Conservation (phyloP, 805 yeast species). For the Teunomyces aglyptinius region DNA sequence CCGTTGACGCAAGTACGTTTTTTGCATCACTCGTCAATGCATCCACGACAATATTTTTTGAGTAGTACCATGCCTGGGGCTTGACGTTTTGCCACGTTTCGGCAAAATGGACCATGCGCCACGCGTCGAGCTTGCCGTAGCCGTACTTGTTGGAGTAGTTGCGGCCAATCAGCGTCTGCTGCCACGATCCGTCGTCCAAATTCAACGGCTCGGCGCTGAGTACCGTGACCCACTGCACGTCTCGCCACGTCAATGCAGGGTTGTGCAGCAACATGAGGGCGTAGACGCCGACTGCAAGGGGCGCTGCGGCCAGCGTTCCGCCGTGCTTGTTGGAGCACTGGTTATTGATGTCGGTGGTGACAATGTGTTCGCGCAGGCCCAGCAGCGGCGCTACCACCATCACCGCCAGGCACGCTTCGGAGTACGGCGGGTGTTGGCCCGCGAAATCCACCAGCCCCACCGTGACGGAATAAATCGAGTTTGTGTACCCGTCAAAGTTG, state of each 20-base stretch:
- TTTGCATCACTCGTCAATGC: constrained; percentile 8
- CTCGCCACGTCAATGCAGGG: constrained; percentile 93
- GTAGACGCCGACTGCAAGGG: constrained; percentile 94
- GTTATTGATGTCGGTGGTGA: constrained; percentile 75
- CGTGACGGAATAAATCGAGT: constrained; percentile 90
- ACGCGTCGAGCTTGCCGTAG: constrained; percentile 88
- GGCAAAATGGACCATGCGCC: constrained; percentile 68
- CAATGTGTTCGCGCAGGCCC: constrained; percentile 85
- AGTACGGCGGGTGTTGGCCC: constrained; percentile 83
- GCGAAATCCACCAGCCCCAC: constrained; percentile 89
- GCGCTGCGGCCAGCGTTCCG: constrained; percentile 99
- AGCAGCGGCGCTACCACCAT: constrained; percentile 91
- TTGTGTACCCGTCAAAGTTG: constrained; percentile 96
- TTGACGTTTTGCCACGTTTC: constrained; percentile 78
- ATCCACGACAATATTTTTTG: constrained; percentile 38
- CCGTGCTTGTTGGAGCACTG: constrained; percentile 78
- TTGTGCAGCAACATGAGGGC: constrained; percentile 79
- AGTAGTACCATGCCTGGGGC: constrained; percentile 82
- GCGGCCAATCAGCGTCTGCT: constrained; percentile 62
- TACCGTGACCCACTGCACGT: constrained; percentile 81
- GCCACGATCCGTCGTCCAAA: constrained; percentile 71
- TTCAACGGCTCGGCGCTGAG: constrained; percentile 68
- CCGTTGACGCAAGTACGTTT: constrained; percentile 25
- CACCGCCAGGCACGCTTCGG: constrained; percentile 94
- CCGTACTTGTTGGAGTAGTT: constrained; percentile 85